phyloP scores from a whole-genome alignment of 768 basidiomycete genomes.

The Amanita subjunquillea region DNA sequence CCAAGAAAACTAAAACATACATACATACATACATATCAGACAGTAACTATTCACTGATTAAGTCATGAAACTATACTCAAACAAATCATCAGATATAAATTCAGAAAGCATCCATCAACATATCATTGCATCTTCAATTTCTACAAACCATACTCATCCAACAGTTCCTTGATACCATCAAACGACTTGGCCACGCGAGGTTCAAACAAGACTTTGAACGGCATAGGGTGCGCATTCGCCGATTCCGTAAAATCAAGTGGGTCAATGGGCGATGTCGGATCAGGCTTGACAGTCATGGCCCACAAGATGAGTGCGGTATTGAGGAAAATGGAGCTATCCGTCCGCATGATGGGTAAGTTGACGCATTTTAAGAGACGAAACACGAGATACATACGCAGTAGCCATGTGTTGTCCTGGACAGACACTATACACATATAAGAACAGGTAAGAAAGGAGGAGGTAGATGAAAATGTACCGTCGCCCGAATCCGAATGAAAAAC shows the following conservation, averaged over 20 bases:
- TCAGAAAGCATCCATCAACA: too few species aligned
- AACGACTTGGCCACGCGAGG: conserved; percentile 27
- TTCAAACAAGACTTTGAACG: conserved; percentile 48
- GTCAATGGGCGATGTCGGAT: conserved; percentile 47
- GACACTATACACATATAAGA: conserved; percentile 23
- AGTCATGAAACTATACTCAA: too few species aligned
- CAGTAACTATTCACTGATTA: too few species aligned
- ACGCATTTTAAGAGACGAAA: neutral
- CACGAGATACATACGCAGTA: conserved; percentile 18
- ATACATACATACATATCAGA: too few species aligned
- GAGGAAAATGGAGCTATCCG: conserved; percentile 48
- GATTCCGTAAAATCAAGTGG: conserved; percentile 51
- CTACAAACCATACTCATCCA: conserved; percentile 31
- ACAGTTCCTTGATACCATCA: conserved; percentile 25
- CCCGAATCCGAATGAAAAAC: conserved; percentile 49
- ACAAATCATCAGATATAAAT: too few species aligned
- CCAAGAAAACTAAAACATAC: too few species aligned
- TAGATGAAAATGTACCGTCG: conserved; percentile 22
- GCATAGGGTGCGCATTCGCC: conserved; percentile 53
- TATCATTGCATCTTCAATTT: neutral
- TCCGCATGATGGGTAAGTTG: neutral
- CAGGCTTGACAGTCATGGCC: conserved; percentile 49
- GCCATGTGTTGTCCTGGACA: conserved; percentile 62
- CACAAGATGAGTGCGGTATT: conserved; percentile 55
- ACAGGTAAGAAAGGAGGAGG: neutral